A percentile compares a stretch with the other conserved stretches of the same genome.
phyloP scores from a whole-genome alignment of 306 rosid species.

The Quercus berberidifolia region DNA sequence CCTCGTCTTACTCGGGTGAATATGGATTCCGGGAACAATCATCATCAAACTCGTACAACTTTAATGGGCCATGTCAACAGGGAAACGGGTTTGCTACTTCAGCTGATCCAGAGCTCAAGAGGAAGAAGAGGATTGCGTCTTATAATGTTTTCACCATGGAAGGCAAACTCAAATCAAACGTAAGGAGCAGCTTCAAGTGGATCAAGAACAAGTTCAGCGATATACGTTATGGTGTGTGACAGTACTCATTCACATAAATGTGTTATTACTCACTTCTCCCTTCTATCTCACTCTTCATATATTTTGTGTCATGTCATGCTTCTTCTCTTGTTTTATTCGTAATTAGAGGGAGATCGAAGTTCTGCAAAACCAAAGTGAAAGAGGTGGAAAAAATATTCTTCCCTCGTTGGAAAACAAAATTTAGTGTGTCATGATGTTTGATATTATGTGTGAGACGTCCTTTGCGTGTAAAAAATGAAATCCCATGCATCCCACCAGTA shows the following conservation, averaged over 20 bases:
- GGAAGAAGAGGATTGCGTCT: slow-evolving; percentile 53
- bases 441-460: too few species aligned
- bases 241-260: neutral
- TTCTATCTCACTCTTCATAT: neutral
- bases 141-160: slow-evolving; percentile 46
- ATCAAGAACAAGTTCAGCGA: slow-evolving; percentile 47
- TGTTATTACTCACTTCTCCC: neutral
- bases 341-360: neutral
- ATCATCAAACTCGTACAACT: slow-evolving; percentile 29
- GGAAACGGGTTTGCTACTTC: slow-evolving; percentile 38
- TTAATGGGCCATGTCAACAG: slow-evolving; percentile 41
- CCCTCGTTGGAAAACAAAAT: too few species aligned
- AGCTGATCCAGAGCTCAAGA: slow-evolving; percentile 41
- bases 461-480: too few species aligned
- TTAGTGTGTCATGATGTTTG: too few species aligned
- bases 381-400: too few species aligned
- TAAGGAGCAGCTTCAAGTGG: slow-evolving; percentile 52
- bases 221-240: slow-evolving; percentile 37
- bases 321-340: neutral
- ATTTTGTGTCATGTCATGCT: neutral
- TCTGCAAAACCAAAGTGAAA: too few species aligned
- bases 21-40: slow-evolving; percentile 34
- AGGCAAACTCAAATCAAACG: slow-evolving; percentile 43
- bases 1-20: slow-evolving; percentile 35
- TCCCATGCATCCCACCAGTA: too few species aligned